Evolutionary conservation across 495 filamentous ascomycete genomes (phyloP), one percentile per base, ranked within the genome.

Genomic region (Achaetomiella virescens): DNA sequence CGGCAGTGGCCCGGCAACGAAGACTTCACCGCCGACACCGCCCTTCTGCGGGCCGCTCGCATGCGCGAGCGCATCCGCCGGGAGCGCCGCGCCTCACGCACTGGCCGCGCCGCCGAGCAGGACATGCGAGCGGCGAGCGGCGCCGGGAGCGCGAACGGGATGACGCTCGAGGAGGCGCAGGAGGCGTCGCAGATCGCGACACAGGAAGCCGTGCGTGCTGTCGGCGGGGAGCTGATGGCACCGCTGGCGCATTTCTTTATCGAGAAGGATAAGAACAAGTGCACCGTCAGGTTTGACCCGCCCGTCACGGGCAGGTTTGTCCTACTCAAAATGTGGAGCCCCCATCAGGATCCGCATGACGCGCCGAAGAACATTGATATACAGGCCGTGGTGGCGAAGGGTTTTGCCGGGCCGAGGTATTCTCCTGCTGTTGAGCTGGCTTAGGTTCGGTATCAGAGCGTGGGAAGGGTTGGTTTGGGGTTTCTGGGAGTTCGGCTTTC

Each of bases 271-370:
- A 90, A 90, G 72, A 90, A 83, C 72, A 90, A 85, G 71, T 89
- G 90, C 65, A 90, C 84, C 59, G 83, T 97, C 58, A 84, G 81
- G 59, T 97, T 97, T 67, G 87, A 96, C 61, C 91, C 92, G 41
- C 85, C 90, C 29, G 82, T 93, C 72, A 95, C 84, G 31, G 90
- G 85, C 12, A 78, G 86, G 37, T 92, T 82, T 66, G 85, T 96
- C 52, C 65, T 95, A 38, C 74, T 96, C 58, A 95, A 95, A 74
- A 78, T 95, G 61, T 96, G 88, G 88, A 89, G 80, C 67, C 86
- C 89, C 8, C 74, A 75, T 42, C 76, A 77, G 18, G 73, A 76
- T 40, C 66, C 69, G 41, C 74, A 75, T 22, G 72, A 75, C 38
- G 64, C 67, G 12, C 37, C 60, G 15, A 76, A 76, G 45, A 95